Percentiles rank a stretch among this genome's conserved stretches.
Evolutionary conservation across 768 basidiomycete genomes (phyloP).

Genomic region (Coprinopsis marcescibilis): DNA sequence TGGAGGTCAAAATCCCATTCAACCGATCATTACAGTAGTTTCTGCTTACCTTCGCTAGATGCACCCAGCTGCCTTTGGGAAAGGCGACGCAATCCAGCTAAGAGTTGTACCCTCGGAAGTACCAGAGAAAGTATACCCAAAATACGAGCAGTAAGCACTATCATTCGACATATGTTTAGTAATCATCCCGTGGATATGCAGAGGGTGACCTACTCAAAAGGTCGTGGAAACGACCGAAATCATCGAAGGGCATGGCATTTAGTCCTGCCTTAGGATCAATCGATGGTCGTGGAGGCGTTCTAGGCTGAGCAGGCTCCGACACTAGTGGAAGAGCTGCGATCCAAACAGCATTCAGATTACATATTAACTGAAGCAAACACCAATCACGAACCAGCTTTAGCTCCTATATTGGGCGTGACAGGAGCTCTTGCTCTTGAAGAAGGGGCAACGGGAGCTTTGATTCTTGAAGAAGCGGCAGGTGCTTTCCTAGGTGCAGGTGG

Average conservation of each 20-base stretch:
- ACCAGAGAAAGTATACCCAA: slow-evolving; percentile 66
- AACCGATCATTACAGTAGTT: neutral
- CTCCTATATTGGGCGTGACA: slow-evolving; percentile 40
- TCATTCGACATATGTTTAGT: slow-evolving; percentile 1
- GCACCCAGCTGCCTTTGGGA: slow-evolving; percentile 41
- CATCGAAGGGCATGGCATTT: slow-evolving; percentile 28
- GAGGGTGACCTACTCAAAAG: slow-evolving; percentile 45
- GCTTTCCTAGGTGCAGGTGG: slow-evolving; percentile 26
- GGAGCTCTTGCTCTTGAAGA: slow-evolving; percentile 20
- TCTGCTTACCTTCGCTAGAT: slow-evolving; percentile 41
- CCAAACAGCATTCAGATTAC: neutral
- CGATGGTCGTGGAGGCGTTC: slow-evolving; percentile 24
- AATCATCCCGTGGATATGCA: neutral
- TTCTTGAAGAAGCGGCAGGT: slow-evolving; percentile 1
- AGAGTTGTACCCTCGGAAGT: slow-evolving; percentile 58
- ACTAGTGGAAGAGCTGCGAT: slow-evolving; percentile 26
- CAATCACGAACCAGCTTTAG: slow-evolving; percentile 29
- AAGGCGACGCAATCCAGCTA: slow-evolving; percentile 59
- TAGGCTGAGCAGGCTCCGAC: too few relatives aligned
- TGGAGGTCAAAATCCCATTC: neutral
- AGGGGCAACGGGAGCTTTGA: neutral
- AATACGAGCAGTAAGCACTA: slow-evolving; percentile 55
- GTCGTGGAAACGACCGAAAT: slow-evolving; percentile 36
- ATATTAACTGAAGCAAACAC: slow-evolving; percentile 1
- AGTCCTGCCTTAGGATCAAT: too few relatives aligned